Evolutionary conservation across 2,329 filamentous ascomycete genomes (phyloP).

Genomic region (Metarhizium humberi): DNA sequence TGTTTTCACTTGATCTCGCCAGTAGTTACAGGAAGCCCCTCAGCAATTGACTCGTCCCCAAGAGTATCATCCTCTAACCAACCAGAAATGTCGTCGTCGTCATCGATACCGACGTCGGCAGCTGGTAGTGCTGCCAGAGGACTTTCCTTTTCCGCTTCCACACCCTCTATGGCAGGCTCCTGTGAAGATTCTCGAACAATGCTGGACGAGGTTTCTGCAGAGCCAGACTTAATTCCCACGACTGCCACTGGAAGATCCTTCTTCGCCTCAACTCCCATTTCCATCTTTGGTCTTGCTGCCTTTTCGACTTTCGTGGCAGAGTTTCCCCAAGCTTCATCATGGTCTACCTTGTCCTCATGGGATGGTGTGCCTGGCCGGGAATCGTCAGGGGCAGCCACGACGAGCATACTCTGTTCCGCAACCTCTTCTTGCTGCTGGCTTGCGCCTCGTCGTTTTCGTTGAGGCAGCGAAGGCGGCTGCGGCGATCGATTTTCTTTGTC

Average conservation of each 20-base stretch:
- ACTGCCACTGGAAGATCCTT: not conserved
- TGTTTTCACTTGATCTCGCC: not conserved
- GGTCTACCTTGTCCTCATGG: constrained; percentile 21
- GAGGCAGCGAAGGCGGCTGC: constrained; percentile 38
- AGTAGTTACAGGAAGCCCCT: not conserved
- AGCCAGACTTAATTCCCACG: not conserved
- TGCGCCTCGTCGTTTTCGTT: constrained; percentile 27
- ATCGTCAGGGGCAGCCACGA: constrained; percentile 56
- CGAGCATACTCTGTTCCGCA: constrained; percentile 44
- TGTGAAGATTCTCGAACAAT: not conserved
- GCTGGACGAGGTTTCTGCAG: not conserved
- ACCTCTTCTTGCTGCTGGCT: constrained; percentile 25
- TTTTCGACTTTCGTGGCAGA: not conserved
- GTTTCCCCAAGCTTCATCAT: constrained; percentile 10
- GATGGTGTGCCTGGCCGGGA: constrained; percentile 48
- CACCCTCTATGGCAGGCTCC: not conserved
- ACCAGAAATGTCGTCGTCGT: constrained; percentile 16
- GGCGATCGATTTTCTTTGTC: constrained; percentile 15
- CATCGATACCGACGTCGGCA: not conserved
- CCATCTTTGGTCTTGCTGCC: constrained; percentile 4
- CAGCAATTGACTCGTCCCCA: not conserved
- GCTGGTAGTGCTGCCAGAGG: constrained; percentile 10
- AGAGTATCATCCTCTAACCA: constrained; percentile 17
- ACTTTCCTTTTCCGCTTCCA: not conserved
- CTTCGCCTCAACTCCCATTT: not conserved